phyloP scores from a whole-genome alignment of 78 protist genomes.

The Trichosphaerium sp. region DNA sequence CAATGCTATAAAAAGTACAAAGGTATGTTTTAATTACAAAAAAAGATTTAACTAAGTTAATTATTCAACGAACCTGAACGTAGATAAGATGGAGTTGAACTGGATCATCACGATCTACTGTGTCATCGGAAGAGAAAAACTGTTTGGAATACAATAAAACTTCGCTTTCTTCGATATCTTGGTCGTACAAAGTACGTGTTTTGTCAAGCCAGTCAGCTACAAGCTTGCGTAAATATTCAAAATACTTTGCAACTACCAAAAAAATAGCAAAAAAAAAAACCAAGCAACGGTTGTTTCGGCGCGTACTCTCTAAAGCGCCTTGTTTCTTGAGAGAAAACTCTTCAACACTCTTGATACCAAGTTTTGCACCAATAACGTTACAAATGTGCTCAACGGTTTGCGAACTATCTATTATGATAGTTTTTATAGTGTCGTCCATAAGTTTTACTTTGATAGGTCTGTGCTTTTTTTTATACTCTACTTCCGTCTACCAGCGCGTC shows the following conservation, averaged over 20 bases:
- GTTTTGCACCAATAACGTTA: constrained; percentile 13
- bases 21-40: too few species aligned
- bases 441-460: constrained; percentile 33
- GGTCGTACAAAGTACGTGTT: constrained; percentile 47
- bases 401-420: constrained; percentile 34
- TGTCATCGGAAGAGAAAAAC: constrained; percentile 47
- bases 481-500: not conserved
- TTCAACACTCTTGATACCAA: constrained; percentile 47
- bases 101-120: constrained; percentile 47
- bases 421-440: constrained; percentile 39
- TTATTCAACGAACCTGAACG: constrained; percentile 2
- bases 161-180: constrained; percentile 34
- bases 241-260: too few species aligned
- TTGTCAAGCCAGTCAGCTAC: constrained; percentile 35
- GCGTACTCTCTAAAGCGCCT: too few species aligned
- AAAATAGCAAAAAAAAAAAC: too few species aligned
- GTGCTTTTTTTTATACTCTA: constrained; percentile 44
- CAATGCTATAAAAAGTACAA: too few species aligned
- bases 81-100: constrained; percentile 41
- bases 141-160: constrained; percentile 31
- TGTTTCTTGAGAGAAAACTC: constrained; percentile 33
- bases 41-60: too few species aligned
- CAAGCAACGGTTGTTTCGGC: too few species aligned
- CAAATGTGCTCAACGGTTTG: constrained; percentile 22
- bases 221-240: too few species aligned